Base-by-base conservation (phyloP, 257 asterid genomes). In the Solanum chilense region DNA sequence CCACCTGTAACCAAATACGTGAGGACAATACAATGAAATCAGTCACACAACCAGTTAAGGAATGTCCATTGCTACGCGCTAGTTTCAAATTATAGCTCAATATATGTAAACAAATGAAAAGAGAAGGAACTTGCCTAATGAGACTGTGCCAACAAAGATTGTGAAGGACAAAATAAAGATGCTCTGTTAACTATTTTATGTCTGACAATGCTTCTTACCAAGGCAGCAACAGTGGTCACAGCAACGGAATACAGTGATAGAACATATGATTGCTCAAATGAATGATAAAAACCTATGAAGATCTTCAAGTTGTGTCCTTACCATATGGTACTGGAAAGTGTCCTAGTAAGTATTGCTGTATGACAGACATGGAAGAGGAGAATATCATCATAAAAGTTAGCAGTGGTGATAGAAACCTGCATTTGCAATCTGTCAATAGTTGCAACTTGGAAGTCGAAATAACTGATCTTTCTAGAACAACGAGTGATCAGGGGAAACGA, bases 381-480 rank as follows among this genome's bases (percentile, higher is more conserved):
- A 90, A 92, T 42, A 88, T 85, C 94, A 93, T 91, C 58, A 90
- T 87, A 35, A 93, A 93, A 85, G 39, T 93, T 91, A 68, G 96
- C 90, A 20, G 94, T 92, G 66, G 94, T 93, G 78, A 92, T 92
- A 41, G 94, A 91, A 15, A 91, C 93, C 96, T 93, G 89, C 85
- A 75, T 86, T 69, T 58, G 29, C 20, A 41, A 29, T 75, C 0
- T 75, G 58, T 6, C 21, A 39, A 75, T 21, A 39, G 27, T 2
- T 11, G n/a, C 12, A 35, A 73, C 29, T 37, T 73, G 47, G 27
- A 35, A 18, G 14, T 70, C 44, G 1, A 20, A 70, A 33, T 15
- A 73, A 2, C 25, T 73, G 13, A 9, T 73, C 14, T 73, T 16
- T 35, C 47, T 73, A 35, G 20, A 70, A 75, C 52, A 3, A 15